Evolutionary conservation across 1,284 basidiomycete species (phyloP).

Genomic region (Ganoderma resinaceum): DNA sequence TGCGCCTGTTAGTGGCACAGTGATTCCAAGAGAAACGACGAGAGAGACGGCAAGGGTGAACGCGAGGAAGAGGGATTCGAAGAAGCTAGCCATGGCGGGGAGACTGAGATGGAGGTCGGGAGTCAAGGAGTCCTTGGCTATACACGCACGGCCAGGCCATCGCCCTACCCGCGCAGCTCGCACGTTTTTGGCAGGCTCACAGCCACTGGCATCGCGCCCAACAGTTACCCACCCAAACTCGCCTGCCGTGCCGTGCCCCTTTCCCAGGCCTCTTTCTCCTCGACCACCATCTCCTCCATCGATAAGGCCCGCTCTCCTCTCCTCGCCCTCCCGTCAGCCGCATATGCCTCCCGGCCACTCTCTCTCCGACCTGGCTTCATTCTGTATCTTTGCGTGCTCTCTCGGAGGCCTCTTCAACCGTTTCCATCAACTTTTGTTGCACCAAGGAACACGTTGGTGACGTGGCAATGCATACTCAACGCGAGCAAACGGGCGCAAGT

Average conservation of each 20-base stretch:
- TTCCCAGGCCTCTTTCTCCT: constrained; percentile 41
- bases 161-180: constrained; percentile 18
- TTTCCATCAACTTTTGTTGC: not conserved
- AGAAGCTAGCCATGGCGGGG: constrained; percentile 32
- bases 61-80: constrained; percentile 38
- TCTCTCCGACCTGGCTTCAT: not conserved
- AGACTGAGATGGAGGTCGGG: constrained; percentile 44
- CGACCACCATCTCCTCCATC: constrained; percentile 45
- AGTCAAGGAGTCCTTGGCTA: constrained; percentile 13
- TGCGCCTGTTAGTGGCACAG: constrained; percentile 70
- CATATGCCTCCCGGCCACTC: not conserved
- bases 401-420: not conserved
- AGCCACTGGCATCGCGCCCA: constrained; percentile 31
- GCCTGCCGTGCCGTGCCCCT: constrained; percentile 16
- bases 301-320: constrained; percentile 15
- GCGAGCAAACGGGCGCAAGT: not conserved
- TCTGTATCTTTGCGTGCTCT: not conserved
- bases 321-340: not conserved
- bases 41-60: constrained; percentile 58
- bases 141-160: constrained; percentile 2
- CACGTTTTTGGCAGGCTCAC: constrained; percentile 19
- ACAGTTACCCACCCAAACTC: constrained; percentile 27
- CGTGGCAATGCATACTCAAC: not conserved
- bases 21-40: constrained; percentile 48
- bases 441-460: not conserved